phyloP scores from a whole-genome alignment of 2,329 filamentous ascomycete species.

The Thelonectria olida region DNA sequence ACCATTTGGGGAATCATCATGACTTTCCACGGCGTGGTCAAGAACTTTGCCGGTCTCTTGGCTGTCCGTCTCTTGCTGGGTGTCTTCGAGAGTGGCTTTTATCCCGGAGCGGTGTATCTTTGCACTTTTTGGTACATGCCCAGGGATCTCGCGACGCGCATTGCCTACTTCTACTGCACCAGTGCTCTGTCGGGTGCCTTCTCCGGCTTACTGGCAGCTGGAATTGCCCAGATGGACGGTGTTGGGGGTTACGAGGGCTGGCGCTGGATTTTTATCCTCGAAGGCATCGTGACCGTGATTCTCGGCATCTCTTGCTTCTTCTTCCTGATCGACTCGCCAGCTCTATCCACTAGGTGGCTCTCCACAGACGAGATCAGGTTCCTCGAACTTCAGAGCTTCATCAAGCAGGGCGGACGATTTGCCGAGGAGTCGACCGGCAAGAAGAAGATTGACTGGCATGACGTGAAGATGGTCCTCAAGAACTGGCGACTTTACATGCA shows the following conservation, averaged over 20 bases:
- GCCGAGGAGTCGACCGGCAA: slow-evolving; percentile 23
- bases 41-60: slow-evolving; percentile 67
- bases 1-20: slow-evolving; percentile 71
- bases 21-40: slow-evolving; percentile 70
- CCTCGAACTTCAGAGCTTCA: slow-evolving; percentile 41
- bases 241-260: slow-evolving; percentile 55
- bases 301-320: slow-evolving; percentile 52
- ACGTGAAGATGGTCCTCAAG: slow-evolving; percentile 39
- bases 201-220: slow-evolving; percentile 74
- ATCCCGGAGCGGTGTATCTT: slow-evolving; percentile 78
- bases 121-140: slow-evolving; percentile 82
- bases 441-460: slow-evolving; percentile 30
- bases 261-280: slow-evolving; percentile 42
- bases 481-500: slow-evolving; percentile 44
- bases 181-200: slow-evolving; percentile 79
- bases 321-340: slow-evolving; percentile 54
- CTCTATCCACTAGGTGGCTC: slow-evolving; percentile 47
- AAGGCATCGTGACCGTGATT: slow-evolving; percentile 45
- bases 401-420: slow-evolving; percentile 44
- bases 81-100: slow-evolving; percentile 74
- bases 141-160: slow-evolving; percentile 76
- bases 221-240: slow-evolving; percentile 72
- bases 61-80: slow-evolving; percentile 73
- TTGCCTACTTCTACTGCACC: slow-evolving; percentile 81
- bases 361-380: slow-evolving; percentile 37